Evolutionary conservation across 1,284 basidiomycete species (phyloP).

Genomic region (Neonothopanus nambi): DNA sequence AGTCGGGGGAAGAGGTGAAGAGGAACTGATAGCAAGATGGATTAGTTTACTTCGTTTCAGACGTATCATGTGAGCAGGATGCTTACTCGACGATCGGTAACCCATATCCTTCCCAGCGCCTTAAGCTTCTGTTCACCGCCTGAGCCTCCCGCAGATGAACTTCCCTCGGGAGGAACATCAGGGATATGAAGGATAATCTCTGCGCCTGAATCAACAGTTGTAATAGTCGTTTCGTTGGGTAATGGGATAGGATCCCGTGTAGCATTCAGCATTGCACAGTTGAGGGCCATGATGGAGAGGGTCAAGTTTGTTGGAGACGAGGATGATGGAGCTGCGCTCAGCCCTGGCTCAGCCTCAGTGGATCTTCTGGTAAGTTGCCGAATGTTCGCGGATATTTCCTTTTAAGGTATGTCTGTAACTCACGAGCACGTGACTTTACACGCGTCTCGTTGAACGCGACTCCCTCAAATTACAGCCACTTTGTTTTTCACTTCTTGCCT

Average conservation of each 20-base stretch:
- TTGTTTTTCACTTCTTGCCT: too few relatives aligned
- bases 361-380: too few relatives aligned
- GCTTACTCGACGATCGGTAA: conserved; percentile 74
- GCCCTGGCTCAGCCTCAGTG: too few relatives aligned
- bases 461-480: too few relatives aligned
- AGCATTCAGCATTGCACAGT: conserved; percentile 70
- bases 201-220: conserved; percentile 54
- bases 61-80: not conserved
- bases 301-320: too few relatives aligned
- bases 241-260: conserved; percentile 63
- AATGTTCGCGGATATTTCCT: too few relatives aligned
- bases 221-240: conserved; percentile 60
- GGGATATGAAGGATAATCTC: conserved; percentile 62
- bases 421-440: too few relatives aligned
- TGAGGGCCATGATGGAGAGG: conserved; percentile 61
- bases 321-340: too few relatives aligned
- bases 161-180: conserved; percentile 42
- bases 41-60: not conserved
- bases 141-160: conserved; percentile 47
- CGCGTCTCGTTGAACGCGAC: too few relatives aligned
- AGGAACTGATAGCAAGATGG: conserved; percentile 51
- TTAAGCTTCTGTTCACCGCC: conserved; percentile 59
- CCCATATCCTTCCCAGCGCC: conserved; percentile 54
- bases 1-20: conserved; percentile 49
- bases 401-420: too few relatives aligned